These are phyloP conservation scores for Glycine soja DNA, from an alignment of 306 rosid species.

Conservation along the genomic window DNA sequence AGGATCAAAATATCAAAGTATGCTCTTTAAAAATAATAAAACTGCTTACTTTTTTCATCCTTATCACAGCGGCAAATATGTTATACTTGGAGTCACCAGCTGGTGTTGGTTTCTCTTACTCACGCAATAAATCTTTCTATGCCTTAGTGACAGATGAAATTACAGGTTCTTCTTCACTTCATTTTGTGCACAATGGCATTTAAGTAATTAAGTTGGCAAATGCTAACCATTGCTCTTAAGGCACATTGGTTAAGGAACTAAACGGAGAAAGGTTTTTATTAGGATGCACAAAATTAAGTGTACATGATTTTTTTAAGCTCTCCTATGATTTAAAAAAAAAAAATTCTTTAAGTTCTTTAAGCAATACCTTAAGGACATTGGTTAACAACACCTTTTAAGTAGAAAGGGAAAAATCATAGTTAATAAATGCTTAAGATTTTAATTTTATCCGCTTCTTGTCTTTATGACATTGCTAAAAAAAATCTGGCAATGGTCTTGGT, in stretches of 20 bases:
- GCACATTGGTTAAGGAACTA: no score
- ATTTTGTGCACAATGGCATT: neutral
- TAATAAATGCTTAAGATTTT: neutral
- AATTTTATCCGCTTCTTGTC: neutral
- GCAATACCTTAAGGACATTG: no score
- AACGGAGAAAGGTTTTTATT: no score
- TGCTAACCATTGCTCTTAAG: no score
- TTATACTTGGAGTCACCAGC: slow-evolving; percentile 75
- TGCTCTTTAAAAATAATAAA: neutral
- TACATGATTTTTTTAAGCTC: no score
- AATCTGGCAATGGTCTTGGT: neutral
- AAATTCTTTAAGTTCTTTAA: no score
- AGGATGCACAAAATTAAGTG: no score
- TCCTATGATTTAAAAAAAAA: no score
- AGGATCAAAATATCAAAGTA: neutral
- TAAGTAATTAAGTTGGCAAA: no score
- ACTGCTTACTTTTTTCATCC: neutral
- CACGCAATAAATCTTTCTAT: slow-evolving; percentile 61
- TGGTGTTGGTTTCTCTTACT: slow-evolving; percentile 85
- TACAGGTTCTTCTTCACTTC: slow-evolving; percentile 54
- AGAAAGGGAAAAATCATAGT: neutral
- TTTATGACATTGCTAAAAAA: neutral
- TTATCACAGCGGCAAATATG: slow-evolving; percentile 62
- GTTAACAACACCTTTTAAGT: neutral
- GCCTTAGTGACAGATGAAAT: slow-evolving; percentile 52